These are phyloP conservation scores for Chalciporus sp. DNA, from an alignment of 1,284 basidiomycete species.

Conservation along the genomic window DNA sequence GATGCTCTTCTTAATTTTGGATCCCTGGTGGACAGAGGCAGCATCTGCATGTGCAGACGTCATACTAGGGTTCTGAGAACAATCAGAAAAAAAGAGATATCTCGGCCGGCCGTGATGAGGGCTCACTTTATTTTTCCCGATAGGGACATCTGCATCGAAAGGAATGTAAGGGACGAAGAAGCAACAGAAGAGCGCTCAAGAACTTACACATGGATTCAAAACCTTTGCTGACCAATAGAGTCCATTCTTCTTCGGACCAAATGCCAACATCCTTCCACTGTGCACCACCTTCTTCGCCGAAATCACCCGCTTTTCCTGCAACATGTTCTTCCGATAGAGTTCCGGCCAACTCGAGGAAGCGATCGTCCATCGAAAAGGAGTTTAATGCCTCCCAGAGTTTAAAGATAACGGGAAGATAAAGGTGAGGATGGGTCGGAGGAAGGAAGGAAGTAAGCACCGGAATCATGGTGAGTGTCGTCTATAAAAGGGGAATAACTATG, in stretches of 20 bases:
- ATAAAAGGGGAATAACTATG: slow-evolving; percentile 1
- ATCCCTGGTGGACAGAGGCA: slow-evolving; percentile 60
- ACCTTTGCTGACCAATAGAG: slow-evolving; percentile 84
- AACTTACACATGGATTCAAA: slow-evolving; percentile 83
- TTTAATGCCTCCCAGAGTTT: slow-evolving; percentile 87
- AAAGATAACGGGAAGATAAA: slow-evolving; percentile 77
- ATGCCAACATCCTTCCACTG: slow-evolving; percentile 84
- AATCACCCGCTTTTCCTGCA: slow-evolving; percentile 56
- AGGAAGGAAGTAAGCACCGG: slow-evolving; percentile 79
- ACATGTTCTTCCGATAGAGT: slow-evolving; percentile 80
- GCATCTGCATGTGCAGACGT: slow-evolving; percentile 73
- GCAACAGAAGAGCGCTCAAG: neutral
- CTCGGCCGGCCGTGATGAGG: neutral
- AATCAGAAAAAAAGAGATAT: slow-evolving; percentile 5
- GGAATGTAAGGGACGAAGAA: slow-evolving; percentile 51
- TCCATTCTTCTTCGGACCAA: slow-evolving; percentile 87
- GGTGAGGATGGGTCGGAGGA: slow-evolving; percentile 65
- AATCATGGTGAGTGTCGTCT: slow-evolving; percentile 69
- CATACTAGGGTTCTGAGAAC: slow-evolving; percentile 56
- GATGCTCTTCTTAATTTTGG: slow-evolving; percentile 79
- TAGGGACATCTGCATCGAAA: slow-evolving; percentile 61
- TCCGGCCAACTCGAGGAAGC: slow-evolving; percentile 82
- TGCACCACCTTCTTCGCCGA: slow-evolving; percentile 54
- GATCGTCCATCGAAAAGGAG: slow-evolving; percentile 79
- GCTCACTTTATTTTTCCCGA: slow-evolving; percentile 64